Evolutionary conservation across 208 protist species (phyloP).

Genomic region (Trypanosoma cruzi): DNA sequence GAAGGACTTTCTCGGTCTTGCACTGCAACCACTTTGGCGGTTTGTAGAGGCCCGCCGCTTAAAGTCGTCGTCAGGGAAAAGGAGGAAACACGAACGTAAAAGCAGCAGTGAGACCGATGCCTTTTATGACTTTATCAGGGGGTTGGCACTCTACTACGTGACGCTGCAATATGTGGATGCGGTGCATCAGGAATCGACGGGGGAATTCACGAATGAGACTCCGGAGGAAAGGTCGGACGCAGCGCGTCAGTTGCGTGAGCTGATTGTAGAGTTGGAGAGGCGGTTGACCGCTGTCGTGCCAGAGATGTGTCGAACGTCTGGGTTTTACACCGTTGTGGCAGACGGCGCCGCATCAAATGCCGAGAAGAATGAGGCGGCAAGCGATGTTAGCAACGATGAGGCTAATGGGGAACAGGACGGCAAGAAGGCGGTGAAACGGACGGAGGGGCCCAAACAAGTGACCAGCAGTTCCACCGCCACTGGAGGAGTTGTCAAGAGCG

Average conservation of each 20-base stretch:
- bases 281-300: constrained; percentile 4
- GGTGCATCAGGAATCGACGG: not conserved
- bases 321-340: not conserved
- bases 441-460: not conserved
- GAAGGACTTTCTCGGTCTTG: constrained; percentile 19
- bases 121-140: not conserved
- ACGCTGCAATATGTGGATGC: constrained; percentile 20
- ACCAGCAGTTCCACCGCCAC: not conserved
- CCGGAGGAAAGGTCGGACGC: not conserved
- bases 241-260: constrained; percentile 9
- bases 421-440: not conserved
- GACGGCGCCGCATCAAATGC: not conserved
- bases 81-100: not conserved
- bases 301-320: not conserved
- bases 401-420: constrained; percentile 1
- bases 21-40: constrained; percentile 29
- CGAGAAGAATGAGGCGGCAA: not conserved
- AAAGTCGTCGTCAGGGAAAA: not conserved
- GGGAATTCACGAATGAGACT: not conserved
- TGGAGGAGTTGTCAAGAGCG: not conserved
- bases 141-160: constrained; percentile 17
- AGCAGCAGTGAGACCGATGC: not conserved
- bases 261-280: constrained; percentile 19
- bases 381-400: constrained; percentile 1
- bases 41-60: constrained; percentile 3